Percentiles rank a stretch among this genome's conserved stretches.
Evolutionary conservation across 345 rosid species (phyloP).

Genomic region (Excoecaria agallocha): DNA sequence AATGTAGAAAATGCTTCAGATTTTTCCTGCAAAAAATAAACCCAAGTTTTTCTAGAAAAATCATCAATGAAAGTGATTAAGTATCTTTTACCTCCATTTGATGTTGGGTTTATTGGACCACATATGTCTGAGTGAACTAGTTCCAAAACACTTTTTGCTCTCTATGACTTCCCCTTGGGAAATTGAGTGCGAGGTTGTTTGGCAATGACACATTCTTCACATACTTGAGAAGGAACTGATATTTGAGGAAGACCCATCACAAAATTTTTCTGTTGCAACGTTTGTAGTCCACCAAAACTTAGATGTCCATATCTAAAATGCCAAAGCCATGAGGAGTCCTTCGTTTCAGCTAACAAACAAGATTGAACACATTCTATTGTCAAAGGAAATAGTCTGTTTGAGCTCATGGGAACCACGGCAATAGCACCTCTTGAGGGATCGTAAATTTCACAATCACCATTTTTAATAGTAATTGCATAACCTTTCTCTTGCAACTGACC

Average conservation of each 20-base stretch:
- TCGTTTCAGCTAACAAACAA: not conserved
- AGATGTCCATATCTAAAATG: not conserved
- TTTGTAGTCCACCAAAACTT: not conserved
- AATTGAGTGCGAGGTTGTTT: not conserved
- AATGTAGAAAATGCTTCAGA: not conserved
- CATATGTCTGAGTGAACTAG: not conserved
- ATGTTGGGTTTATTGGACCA: not conserved
- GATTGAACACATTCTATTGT: not conserved
- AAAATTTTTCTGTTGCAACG: not conserved
- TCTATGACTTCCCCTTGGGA: not conserved
- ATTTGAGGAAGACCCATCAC: not conserved
- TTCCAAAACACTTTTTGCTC: not conserved
- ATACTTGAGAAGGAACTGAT: not conserved
- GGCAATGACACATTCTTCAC: not conserved
- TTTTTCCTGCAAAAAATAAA: too few species aligned
- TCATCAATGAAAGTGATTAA: slow-evolving; percentile 5
- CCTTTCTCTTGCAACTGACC: slow-evolving; percentile 2
- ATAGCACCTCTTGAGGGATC: not conserved
- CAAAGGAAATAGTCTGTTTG: not conserved
- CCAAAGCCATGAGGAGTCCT: not conserved
- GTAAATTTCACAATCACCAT: not conserved
- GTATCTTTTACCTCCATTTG: not conserved
- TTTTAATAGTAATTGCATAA: not conserved
- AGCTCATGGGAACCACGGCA: not conserved
- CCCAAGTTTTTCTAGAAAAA: not conserved